phyloP scores from a whole-genome alignment of 768 basidiomycete genomes.

The Suillus spraguei region DNA sequence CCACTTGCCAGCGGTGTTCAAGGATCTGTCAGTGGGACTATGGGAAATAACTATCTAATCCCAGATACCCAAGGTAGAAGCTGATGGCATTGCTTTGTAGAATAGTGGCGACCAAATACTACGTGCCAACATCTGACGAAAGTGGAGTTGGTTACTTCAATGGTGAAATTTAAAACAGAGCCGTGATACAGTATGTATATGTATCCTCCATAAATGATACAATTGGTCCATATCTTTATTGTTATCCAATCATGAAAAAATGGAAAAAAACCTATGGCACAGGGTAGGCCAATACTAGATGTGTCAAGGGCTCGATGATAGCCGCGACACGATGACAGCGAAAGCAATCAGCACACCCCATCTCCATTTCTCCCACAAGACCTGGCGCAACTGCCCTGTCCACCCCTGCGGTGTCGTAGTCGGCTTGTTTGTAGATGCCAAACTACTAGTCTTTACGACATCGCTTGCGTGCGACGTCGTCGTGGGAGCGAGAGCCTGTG shows the following conservation, averaged over 20 bases:
- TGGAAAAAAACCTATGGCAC: slow-evolving; percentile 12
- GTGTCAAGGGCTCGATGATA: slow-evolving; percentile 53
- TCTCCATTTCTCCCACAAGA: slow-evolving; percentile 84
- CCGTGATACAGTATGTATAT: slow-evolving; percentile 8
- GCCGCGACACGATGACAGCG: slow-evolving; percentile 75
- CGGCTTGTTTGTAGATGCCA: slow-evolving; percentile 32
- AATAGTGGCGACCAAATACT: neutral
- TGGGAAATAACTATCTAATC: slow-evolving; percentile 39
- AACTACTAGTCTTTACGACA: slow-evolving; percentile 9
- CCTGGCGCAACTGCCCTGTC: slow-evolving; percentile 61
- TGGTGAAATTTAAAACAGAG: neutral
- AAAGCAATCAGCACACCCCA: slow-evolving; percentile 79
- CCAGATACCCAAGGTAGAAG: neutral
- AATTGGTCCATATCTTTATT: slow-evolving; percentile 9
- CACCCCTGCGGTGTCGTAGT: slow-evolving; percentile 47
- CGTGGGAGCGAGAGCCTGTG: slow-evolving; percentile 11
- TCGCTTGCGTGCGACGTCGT: slow-evolving; percentile 21
- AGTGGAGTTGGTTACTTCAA: neutral
- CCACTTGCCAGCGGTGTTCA: slow-evolving; percentile 42
- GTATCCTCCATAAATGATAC: slow-evolving; percentile 8
- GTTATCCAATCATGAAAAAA: slow-evolving; percentile 8
- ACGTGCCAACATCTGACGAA: neutral
- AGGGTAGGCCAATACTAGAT: slow-evolving; percentile 2
- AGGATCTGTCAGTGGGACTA: slow-evolving; percentile 46
- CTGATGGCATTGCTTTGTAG: neutral